These are phyloP conservation scores for Elongisporangium anandrum DNA, from an alignment of 352 stramenopile genomes.

Conservation along the genomic window DNA sequence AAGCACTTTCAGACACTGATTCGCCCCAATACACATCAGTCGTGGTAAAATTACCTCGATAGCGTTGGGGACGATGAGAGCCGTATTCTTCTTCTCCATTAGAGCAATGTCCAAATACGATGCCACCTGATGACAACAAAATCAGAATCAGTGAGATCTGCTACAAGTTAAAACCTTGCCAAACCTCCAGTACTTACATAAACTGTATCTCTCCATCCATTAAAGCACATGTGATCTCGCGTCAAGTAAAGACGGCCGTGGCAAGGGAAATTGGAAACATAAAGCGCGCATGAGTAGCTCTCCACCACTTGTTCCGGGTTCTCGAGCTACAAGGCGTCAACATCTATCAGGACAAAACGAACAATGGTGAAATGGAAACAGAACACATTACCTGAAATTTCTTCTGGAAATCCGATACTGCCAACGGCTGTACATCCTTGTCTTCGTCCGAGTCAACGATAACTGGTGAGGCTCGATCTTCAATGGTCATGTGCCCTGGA, in stretches of 20 bases:
- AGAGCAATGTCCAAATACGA: slow-evolving; percentile 63
- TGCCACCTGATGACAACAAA: slow-evolving; percentile 37
- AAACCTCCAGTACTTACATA: slow-evolving; percentile 37
- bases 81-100: slow-evolving; percentile 85
- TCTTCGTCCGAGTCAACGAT: slow-evolving; percentile 21
- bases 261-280: slow-evolving; percentile 75
- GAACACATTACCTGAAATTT: slow-evolving; percentile 61
- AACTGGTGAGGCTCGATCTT: background rate
- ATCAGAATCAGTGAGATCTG: slow-evolving; percentile 3
- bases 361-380: background rate
- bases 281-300: slow-evolving; percentile 80
- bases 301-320: slow-evolving; percentile 74
- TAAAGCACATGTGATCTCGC: slow-evolving; percentile 72
- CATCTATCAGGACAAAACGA: slow-evolving; percentile 2
- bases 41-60: slow-evolving; percentile 59
- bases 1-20: background rate
- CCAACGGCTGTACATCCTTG: slow-evolving; percentile 38
- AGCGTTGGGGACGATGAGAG: slow-evolving; percentile 80
- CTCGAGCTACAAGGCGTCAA: slow-evolving; percentile 33
- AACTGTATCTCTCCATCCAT: slow-evolving; percentile 74
- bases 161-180: background rate
- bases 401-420: slow-evolving; percentile 72
- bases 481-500: background rate
- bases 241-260: slow-evolving; percentile 81
- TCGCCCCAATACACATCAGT: too few relatives aligned